Conservation (phyloP, 2,329 filamentous ascomycete genomes). For the Clarireedia hainanense region DNA sequence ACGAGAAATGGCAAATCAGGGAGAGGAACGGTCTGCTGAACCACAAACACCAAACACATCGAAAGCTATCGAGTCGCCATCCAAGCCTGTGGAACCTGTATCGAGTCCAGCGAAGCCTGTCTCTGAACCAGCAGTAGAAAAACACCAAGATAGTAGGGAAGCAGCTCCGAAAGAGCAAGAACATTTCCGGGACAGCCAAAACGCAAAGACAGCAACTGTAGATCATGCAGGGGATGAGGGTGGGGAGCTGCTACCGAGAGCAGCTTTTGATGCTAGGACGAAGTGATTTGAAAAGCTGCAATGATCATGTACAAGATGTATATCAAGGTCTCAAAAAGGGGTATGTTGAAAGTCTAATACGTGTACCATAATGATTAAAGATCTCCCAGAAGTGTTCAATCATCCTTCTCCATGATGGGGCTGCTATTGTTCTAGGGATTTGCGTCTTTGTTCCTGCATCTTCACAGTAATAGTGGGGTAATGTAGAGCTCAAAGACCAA, state of each 20-base stretch:
- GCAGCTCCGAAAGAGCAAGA: background rate
- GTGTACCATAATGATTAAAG: background rate
- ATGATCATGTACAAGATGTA: conserved; percentile 22
- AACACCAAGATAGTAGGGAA: background rate
- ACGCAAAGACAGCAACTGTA: conserved; percentile 15
- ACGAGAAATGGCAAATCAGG: conserved; percentile 16
- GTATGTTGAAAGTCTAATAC: background rate
- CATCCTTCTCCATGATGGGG: too few relatives aligned
- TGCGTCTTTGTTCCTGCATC: too few relatives aligned
- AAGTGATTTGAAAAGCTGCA: conserved; percentile 13
- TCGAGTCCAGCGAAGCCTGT: background rate
- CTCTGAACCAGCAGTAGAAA: background rate
- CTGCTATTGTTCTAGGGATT: too few relatives aligned
- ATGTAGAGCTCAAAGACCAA: too few relatives aligned
- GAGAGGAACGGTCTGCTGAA: conserved; percentile 4
- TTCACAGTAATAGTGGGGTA: too few relatives aligned
- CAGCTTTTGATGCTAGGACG: conserved; percentile 36
- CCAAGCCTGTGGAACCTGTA: background rate
- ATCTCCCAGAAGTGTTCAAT: too few relatives aligned
- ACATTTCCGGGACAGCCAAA: conserved; percentile 17
- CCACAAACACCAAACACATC: conserved; percentile 1
- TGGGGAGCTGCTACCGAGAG: conserved; percentile 40
- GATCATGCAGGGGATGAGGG: conserved; percentile 29
- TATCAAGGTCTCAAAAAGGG: conserved; percentile 12
- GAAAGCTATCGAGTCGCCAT: background rate